Evolutionary conservation across 2,329 filamentous ascomycete species (phyloP), one percentile per base, ranked within the genome.

Genomic region (Penicillium occitanis): DNA sequence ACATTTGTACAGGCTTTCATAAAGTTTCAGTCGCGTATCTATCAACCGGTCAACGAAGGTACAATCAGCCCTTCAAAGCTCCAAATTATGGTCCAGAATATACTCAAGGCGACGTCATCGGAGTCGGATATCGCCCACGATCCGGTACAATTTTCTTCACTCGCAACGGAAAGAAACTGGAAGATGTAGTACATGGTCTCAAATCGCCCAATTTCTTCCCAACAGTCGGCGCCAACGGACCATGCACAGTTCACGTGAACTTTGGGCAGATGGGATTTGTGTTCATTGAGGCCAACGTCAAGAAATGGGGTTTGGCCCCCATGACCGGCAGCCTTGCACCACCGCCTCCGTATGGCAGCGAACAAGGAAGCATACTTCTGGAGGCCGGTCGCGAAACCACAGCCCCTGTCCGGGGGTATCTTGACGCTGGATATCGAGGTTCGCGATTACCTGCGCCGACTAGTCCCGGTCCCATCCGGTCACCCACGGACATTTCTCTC

Each of bases 201-300:
- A 98, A 98, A 78, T 87, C 91, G 10, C 95, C 95, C 73, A 99
- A 99, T 77, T 95, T 98, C 82, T 99, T 99, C 80, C 95, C 95
- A 0, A 95, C 95, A 0, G 87, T 99, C n/a, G 95, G 95, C 51
- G 93, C 95, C 66, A 97, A 95, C 75, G 95, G 95, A 0, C 95
- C 95, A 17, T 93, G 92, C 73, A 90, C 90, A 37, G 87, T 99
- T 1, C 94, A 99, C 76, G 95, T 98, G 75, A 99, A 99, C 78
- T 96, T 99, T 77, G 95, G 95, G 7, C 95, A 99, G 77, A 92
- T 95, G 74, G 95, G 95, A 40, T 99, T 98, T 75, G 95, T 99
- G 59, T 99, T 98, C 75, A 98, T 99, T 72, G 95, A 99, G 80
- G 95, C 94, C 68, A 99, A 99, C 74, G 95, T 99, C 68, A 99